Conservation (phyloP, 257 asterid genomes). For the Solanum tarijense region DNA sequence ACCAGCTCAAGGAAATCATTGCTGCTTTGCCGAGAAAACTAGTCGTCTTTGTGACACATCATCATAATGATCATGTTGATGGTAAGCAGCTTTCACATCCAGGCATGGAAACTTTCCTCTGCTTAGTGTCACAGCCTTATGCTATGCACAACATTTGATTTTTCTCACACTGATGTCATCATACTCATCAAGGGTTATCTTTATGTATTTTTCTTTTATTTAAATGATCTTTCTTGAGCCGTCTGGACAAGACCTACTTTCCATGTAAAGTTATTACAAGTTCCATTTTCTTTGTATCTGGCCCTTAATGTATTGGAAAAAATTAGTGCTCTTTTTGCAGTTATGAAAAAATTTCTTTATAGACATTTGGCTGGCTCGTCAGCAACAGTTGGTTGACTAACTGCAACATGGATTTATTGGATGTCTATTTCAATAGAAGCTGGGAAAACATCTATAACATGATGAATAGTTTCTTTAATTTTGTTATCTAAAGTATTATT, state of each 20-base stretch:
- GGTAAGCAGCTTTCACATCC: conserved; percentile 37
- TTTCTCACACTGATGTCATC: neutral
- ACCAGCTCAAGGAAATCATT: conserved; percentile 76
- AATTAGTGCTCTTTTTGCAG: neutral
- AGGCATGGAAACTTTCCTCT: neutral
- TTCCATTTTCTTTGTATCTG: neutral
- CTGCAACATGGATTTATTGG: neutral
- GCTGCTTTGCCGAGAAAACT: conserved; percentile 70
- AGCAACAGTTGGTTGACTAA: neutral
- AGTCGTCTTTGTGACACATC: conserved; percentile 84
- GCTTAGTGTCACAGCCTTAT: neutral
- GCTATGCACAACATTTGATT: neutral
- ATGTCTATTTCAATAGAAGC: neutral
- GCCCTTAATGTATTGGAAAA: neutral
- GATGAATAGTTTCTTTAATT: neutral
- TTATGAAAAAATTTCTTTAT: neutral
- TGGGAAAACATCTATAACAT: neutral
- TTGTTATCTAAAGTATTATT: neutral
- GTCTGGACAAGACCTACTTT: neutral
- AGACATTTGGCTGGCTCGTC: neutral
- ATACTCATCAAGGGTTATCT: neutral
- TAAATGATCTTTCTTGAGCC: neutral
- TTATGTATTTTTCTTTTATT: neutral
- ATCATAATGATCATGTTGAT: conserved; percentile 86
- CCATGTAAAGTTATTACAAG: neutral